Base-by-base conservation (phyloP, 2,329 filamentous ascomycete species). In the Lithohypha guttulata region DNA sequence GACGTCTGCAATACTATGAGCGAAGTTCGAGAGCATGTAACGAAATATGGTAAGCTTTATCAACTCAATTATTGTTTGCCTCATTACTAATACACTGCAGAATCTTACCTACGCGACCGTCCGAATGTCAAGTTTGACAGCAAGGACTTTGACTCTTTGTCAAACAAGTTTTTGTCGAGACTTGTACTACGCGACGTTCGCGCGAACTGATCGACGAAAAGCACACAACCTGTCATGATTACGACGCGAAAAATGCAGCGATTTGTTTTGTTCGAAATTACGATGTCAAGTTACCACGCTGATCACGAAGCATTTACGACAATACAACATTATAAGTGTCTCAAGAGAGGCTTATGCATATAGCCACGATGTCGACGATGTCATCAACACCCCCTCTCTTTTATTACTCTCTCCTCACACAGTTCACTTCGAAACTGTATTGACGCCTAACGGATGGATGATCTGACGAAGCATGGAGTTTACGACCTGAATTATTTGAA, bases 121-220 rank as follows among this genome's bases (percentile, higher is more conserved):
- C 73, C 76, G 51, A 78, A 80, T 42, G 77, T 81, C 55, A 84
- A 81, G 62, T 96, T 94, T 61, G 82, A 94, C 66, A 79, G 84
- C 52, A 76, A 81, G 53, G 84, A 96, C 67, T 96, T 95, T 58
- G 89, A 96, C 68, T 91, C 80, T 45, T 65, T 96, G 58, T 93
- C 87, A 38, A 95, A 94, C 71, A 96, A 95, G 70, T 95, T 96
- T 69, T 68, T 95, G 52, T 93, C 87, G 25, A 93, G 93, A 66
- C 76, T 96, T 56, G 87, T 95, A 59, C 94, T 95, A 61, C 85
- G 89, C 53, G 84, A 89, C 55, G 93, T 40, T 25, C 29, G 30
- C 22, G 37, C 30, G n/a, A 40, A 40, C 15, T 40, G 19, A 30
- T 30, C 27, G 35, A 39, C 35, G 17, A 15, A 3, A n/a, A n/a